A percentile compares a stretch with the other conserved stretches of the same genome.
phyloP scores from a whole-genome alignment of 345 rosid genomes.

The Laguncularia racemosa region DNA sequence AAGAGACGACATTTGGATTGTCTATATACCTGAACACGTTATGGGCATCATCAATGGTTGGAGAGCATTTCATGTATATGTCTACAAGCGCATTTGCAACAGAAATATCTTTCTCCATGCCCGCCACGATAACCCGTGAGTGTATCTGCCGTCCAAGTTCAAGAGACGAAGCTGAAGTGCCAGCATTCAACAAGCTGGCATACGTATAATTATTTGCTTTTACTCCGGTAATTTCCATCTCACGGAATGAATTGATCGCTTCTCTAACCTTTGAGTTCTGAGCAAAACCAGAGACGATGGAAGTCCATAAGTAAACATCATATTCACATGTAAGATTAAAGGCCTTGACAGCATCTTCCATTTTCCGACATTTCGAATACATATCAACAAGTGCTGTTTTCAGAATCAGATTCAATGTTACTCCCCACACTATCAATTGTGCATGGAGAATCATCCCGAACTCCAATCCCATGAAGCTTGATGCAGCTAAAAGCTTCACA shows the following conservation, averaged over 20 bases:
- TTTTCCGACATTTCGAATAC: slow-evolving; percentile 39
- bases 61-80: slow-evolving; percentile 63
- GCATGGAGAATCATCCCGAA: slow-evolving; percentile 48
- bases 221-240: slow-evolving; percentile 39
- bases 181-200: slow-evolving; percentile 25
- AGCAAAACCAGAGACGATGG: slow-evolving; percentile 46
- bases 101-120: slow-evolving; percentile 37
- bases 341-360: slow-evolving; percentile 42
- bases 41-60: slow-evolving; percentile 26
- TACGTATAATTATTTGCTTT: slow-evolving; percentile 30
- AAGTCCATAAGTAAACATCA: slow-evolving; percentile 51
- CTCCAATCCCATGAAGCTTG: slow-evolving; percentile 34
- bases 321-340: slow-evolving; percentile 28
- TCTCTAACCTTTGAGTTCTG: slow-evolving; percentile 28
- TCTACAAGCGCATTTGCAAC: slow-evolving; percentile 60
- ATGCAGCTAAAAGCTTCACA: slow-evolving; percentile 45
- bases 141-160: slow-evolving; percentile 58
- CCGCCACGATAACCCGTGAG: slow-evolving; percentile 32
- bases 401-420: slow-evolving; percentile 43
- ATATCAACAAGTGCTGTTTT: slow-evolving; percentile 57
- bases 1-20: slow-evolving; percentile 51
- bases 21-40: slow-evolving; percentile 35
- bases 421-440: slow-evolving; percentile 35
- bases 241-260: slow-evolving; percentile 40
- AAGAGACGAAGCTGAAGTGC: slow-evolving; percentile 25